Conservation (phyloP, 345 rosid genomes). For the Ceriops tagal region DNA sequence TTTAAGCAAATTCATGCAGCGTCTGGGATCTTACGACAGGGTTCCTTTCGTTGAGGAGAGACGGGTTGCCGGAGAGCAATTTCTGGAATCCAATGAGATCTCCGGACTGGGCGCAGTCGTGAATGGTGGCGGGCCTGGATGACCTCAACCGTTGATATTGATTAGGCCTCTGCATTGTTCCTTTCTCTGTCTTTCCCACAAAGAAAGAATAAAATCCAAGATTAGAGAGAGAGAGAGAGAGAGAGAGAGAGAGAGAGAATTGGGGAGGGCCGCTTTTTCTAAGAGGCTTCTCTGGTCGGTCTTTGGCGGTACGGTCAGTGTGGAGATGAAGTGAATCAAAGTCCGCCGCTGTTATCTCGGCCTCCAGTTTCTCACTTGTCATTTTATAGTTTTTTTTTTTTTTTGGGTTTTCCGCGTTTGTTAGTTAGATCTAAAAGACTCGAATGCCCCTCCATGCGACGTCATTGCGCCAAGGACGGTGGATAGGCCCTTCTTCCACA, state of each 20-base stretch:
- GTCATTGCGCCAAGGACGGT: no score
- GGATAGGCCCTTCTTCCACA: no score
- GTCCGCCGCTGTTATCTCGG: no score
- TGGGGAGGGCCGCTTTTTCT: background rate
- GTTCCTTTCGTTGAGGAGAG: constrained; percentile 82
- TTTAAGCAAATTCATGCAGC: background rate
- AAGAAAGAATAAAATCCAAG: background rate
- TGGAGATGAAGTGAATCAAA: background rate
- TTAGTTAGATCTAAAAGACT: no score
- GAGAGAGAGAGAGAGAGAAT: background rate
- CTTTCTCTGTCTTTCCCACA: constrained; percentile 10
- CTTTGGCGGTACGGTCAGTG: constrained; percentile 14
- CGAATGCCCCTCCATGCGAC: no score
- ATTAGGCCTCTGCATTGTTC: constrained; percentile 15
- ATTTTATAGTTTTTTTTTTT: no score
- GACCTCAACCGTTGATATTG: constrained; percentile 67
- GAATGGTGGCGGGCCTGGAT: constrained; percentile 70
- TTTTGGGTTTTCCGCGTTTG: no score
- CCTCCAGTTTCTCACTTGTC: no score
- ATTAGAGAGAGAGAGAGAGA: background rate
- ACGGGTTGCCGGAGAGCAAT: constrained; percentile 61
- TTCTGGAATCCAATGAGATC: constrained; percentile 64
- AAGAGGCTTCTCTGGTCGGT: constrained; percentile 8
- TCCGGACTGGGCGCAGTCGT: constrained; percentile 80
- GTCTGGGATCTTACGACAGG: constrained; percentile 60